Base-by-base conservation (phyloP, 176 grass and related monocot species). In the Ananas comosus region DNA sequence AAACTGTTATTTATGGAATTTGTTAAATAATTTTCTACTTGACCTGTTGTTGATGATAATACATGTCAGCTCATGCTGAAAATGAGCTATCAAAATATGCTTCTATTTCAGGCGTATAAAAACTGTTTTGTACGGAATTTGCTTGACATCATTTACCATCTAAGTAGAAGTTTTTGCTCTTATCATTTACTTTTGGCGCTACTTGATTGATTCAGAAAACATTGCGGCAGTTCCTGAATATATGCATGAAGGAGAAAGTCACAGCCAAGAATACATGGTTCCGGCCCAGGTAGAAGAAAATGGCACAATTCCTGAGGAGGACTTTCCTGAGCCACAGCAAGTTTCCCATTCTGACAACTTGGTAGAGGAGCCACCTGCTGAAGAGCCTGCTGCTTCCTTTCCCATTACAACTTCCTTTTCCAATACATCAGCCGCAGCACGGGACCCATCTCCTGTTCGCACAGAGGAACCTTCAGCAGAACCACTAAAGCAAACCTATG, bases 401-500 rank as follows among this genome's bases (percentile, higher is more conserved):
- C 51, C 78, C 16, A 91, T 76, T 75, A n/a, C 49, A 18, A 66
- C 80, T 51, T 83, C 85, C n/a, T 88, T 74, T 73, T 51, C 78
- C 16, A 91, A 79, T 75, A 11, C 49, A 12, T 52, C 27, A 27
- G 51, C 29, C 9, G 67, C 24, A 33, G 25, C 49, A 52, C 47
- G 63, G 54, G 80, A 51, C 10, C 63, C 53, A 67, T 51, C 74
- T 77, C 51, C 33, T 28, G 18, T 51, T 28, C 84, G 75, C 5
- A 51, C 77, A 42, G 83, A 85, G 10, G 89, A 97, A 65, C 84
- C 86, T 83, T 71, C 79, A 66, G 81, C 67, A 25, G 93, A 90
- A 53, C 86, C 84, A 33, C 58, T 88, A 69, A 97, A 90, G 82
- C 88, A 92, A 50, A 92, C 88, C n/a, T 97, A 97, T 64, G 93